Evolutionary conservation across 192 early-diverging fungal genomes (phyloP), one percentile per base, ranked within the genome.

Genomic region (Coemansia sp.): DNA sequence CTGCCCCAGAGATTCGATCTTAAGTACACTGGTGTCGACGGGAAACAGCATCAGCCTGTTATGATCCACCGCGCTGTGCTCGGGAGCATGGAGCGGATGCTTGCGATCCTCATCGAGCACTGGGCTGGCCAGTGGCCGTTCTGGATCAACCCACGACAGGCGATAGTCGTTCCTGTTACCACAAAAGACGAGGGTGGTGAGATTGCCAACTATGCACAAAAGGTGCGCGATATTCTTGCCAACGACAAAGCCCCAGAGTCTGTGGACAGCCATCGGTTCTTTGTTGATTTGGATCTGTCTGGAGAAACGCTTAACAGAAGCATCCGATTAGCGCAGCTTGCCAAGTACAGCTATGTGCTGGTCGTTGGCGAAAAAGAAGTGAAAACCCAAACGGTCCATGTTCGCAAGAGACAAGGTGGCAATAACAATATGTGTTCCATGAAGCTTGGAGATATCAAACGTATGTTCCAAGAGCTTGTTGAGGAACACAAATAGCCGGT

Each of bases 11-110:
- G 93, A 49, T 98, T 98, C 69, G 75, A 82, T 9, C 76, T 98
- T 29, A 85, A 85, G 61, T 98, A 94, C 68, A 72, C 81, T 23
- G 88, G 87, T 52, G 82, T 87, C 25, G 84, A 90, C 25, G 91
- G 89, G 0, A 55, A 70, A 57, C 69, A 77, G 22, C 82, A 90
- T 33, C 85, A 80, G 2, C 96, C 96, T 9, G 94, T 95, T 13
- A 96, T 98, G 79, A 89, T 98, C n/a, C 96, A 98, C 66, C 85
- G 94, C 10, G 94, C 96, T 9, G 87, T 95, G 15, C 79, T 98
- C 52, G 96, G 94, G 5, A 89, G 87, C 43, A 85, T 98, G 52
- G 96, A 98, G 84, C 83, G 96, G 1, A 95, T 96, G 90, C 83
- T 98, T 82, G 96, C 91, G n/a, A 92, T 98, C 41, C 71, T 98